phyloP scores from a whole-genome alignment of 2,329 filamentous ascomycete genomes.

The Apiospora pterosperma region DNA sequence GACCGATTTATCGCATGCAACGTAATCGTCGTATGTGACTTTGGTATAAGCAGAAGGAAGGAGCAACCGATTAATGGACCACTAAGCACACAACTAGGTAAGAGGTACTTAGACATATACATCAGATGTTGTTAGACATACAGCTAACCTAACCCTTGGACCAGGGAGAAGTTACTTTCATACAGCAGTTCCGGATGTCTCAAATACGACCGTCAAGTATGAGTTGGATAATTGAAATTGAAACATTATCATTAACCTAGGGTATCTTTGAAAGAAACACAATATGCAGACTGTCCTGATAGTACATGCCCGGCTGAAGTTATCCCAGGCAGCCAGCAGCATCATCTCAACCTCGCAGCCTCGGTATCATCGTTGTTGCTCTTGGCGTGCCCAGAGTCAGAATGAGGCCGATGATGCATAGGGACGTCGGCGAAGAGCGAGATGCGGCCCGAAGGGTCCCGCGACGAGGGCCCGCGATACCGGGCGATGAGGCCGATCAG shows the following conservation, averaged over 20 bases:
- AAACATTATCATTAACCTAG: background rate
- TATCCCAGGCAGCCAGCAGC: background rate
- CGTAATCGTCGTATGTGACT: background rate
- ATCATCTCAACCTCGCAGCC: background rate
- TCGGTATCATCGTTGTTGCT: background rate
- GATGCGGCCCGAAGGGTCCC: background rate
- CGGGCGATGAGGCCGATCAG: constrained; percentile 47
- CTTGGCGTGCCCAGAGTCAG: background rate
- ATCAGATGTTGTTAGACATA: background rate
- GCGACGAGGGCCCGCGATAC: constrained; percentile 18
- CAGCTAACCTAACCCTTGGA: background rate
- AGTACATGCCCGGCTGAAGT: background rate
- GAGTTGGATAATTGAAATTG: background rate
- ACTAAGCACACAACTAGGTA: too few relatives aligned
- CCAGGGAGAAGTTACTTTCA: background rate
- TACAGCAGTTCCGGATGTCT: background rate
- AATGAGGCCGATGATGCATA: background rate
- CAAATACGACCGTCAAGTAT: background rate
- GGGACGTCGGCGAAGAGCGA: constrained; percentile 6
- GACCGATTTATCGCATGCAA: background rate
- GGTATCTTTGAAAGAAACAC: background rate
- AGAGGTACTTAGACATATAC: too few relatives aligned
- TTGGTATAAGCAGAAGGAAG: background rate
- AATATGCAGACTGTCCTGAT: background rate
- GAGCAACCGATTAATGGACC: background rate